These are phyloP conservation scores for Penicillium lagena DNA, from an alignment of 495 filamentous ascomycete genomes.

Conservation along the genomic window DNA sequence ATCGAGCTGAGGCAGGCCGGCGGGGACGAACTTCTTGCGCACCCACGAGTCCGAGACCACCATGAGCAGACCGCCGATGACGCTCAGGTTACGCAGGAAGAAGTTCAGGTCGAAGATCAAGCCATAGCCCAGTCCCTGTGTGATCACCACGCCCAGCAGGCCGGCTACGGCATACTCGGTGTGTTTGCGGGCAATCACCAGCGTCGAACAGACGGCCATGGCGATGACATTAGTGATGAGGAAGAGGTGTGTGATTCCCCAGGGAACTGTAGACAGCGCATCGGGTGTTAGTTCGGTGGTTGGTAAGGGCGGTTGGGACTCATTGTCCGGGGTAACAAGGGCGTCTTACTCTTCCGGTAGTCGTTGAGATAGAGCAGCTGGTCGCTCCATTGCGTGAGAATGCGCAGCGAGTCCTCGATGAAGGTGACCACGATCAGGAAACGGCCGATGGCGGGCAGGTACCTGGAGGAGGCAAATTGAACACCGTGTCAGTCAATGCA, in stretches of 20 bases:
- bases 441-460: constrained; percentile 88
- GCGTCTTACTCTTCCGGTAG: constrained; percentile 77
- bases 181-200: constrained; percentile 87
- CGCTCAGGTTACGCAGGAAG: constrained; percentile 96
- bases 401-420: constrained; percentile 91
- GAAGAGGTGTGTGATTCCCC: constrained; percentile 88
- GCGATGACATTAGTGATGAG: constrained; percentile 84
- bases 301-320: neutral
- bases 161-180: constrained; percentile 88
- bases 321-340: constrained; percentile 2
- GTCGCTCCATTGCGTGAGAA: constrained; percentile 96
- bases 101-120: constrained; percentile 99
- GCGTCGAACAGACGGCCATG: constrained; percentile 74
- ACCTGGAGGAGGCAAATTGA: constrained; percentile 46
- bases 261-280: constrained; percentile 57
- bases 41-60: constrained; percentile 97
- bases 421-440: constrained; percentile 99
- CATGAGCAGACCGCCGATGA: constrained; percentile 95
- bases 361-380: constrained; percentile 90
- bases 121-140: constrained; percentile 95
- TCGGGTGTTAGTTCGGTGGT: constrained; percentile 9
- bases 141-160: constrained; percentile 82
- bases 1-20: constrained; percentile 85
- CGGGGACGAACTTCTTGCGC: constrained; percentile 93
- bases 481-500: constrained; percentile 28